Evolutionary conservation across 306 rosid genomes (phyloP).

Genomic region (Astragalus membranaceus): DNA sequence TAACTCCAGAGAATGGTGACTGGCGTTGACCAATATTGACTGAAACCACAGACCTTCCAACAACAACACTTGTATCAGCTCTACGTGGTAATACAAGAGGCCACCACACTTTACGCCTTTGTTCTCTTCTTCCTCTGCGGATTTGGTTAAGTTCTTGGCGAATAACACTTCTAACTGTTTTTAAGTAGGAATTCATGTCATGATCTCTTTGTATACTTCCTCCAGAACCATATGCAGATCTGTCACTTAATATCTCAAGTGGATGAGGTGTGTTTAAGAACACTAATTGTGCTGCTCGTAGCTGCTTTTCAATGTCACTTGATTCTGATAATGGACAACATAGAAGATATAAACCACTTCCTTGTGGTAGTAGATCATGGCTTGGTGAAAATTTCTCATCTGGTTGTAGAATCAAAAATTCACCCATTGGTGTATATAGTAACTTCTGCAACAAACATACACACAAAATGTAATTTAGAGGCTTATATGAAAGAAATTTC

Average conservation of each 20-base stretch:
- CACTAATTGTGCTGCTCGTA: slow-evolving; percentile 51
- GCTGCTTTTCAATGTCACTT: slow-evolving; percentile 46
- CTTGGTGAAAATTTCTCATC: slow-evolving; percentile 82
- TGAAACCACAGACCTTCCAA: slow-evolving; percentile 40
- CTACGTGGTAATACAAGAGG: slow-evolving; percentile 38
- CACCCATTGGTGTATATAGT: slow-evolving; percentile 84
- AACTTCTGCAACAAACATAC: slow-evolving; percentile 45
- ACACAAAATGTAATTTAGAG: slow-evolving; percentile 10
- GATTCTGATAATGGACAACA: slow-evolving; percentile 40
- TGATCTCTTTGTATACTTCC: slow-evolving; percentile 88
- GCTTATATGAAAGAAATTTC: neutral
- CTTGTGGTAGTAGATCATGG: slow-evolving; percentile 81
- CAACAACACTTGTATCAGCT: slow-evolving; percentile 26
- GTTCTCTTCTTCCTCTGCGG: slow-evolving; percentile 58
- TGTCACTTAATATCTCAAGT: slow-evolving; percentile 75
- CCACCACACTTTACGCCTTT: slow-evolving; percentile 74
- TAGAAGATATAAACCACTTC: slow-evolving; percentile 75
- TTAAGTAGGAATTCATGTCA: slow-evolving; percentile 79
- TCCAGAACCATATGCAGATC: slow-evolving; percentile 79
- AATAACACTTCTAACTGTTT: slow-evolving; percentile 55
- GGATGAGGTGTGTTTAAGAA: slow-evolving; percentile 96
- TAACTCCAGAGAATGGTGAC: slow-evolving; percentile 51
- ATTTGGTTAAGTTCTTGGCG: slow-evolving; percentile 62
- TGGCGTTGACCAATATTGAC: slow-evolving; percentile 38
- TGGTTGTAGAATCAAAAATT: slow-evolving; percentile 82